phyloP scores from a whole-genome alignment of 2,329 filamentous ascomycete genomes.

The Lecanicillium sp. region DNA sequence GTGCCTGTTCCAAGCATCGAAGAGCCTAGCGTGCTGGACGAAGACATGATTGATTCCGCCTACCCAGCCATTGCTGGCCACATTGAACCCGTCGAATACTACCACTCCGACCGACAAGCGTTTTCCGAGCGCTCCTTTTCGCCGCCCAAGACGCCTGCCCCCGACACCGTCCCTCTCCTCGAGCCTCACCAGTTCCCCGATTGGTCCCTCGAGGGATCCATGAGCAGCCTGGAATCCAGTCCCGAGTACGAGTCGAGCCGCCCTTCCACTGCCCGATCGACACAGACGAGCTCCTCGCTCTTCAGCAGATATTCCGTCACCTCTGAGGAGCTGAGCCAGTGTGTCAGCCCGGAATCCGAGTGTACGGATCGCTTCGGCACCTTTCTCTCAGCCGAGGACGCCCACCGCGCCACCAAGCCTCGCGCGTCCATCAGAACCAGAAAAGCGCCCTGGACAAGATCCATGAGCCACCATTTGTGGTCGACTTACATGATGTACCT shows the following conservation, averaged over 20 bases:
- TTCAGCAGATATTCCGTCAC: slow-evolving; percentile 51
- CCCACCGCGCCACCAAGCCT: slow-evolving; percentile 26
- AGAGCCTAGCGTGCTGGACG: slow-evolving; percentile 41
- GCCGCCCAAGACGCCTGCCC: slow-evolving; percentile 54
- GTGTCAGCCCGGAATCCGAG: slow-evolving; percentile 43
- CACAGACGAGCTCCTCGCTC: slow-evolving; percentile 50
- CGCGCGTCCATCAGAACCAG: slow-evolving; percentile 28
- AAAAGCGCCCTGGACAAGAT: slow-evolving; percentile 56
- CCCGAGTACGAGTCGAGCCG: slow-evolving; percentile 54
- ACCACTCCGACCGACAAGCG: slow-evolving; percentile 22
- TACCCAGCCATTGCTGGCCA: slow-evolving; percentile 20
- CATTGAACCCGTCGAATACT: slow-evolving; percentile 26
- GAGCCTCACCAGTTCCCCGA: slow-evolving; percentile 47
- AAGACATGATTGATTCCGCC: slow-evolving; percentile 36
- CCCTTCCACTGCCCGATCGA: slow-evolving; percentile 54
- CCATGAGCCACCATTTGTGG: slow-evolving; percentile 62
- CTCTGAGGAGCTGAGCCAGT: slow-evolving; percentile 50
- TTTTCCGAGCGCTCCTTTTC: slow-evolving; percentile 41
- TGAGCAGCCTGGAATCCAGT: slow-evolving; percentile 53
- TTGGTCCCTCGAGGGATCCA: slow-evolving; percentile 52
- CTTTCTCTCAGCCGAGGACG: slow-evolving; percentile 24
- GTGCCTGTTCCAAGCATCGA: slow-evolving; percentile 61
- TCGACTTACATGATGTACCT: slow-evolving; percentile 58
- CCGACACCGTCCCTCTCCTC: slow-evolving; percentile 37
- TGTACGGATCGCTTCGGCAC: slow-evolving; percentile 20